Percentiles rank a stretch among this genome's conserved stretches.
Evolutionary conservation across 148 eudicot species (phyloP).

Genomic region (Vaccinium macrocarpon): DNA sequence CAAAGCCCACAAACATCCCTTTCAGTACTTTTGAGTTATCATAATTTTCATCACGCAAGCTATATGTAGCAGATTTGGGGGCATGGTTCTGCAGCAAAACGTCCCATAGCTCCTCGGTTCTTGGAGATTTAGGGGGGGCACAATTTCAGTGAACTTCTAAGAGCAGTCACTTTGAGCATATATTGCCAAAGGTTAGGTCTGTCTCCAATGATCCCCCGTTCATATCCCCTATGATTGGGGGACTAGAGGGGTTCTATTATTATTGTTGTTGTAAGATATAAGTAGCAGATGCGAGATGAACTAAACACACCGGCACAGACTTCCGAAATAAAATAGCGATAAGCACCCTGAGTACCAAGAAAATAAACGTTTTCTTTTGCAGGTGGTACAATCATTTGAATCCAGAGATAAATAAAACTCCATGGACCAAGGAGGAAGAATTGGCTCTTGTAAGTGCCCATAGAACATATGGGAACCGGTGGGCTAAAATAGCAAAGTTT

Average conservation of each 20-base stretch:
- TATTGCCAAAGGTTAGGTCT: too few species aligned
- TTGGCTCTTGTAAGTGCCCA: slow-evolving; percentile 47
- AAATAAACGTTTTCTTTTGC: neutral
- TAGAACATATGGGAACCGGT: slow-evolving; percentile 57
- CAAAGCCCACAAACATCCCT: neutral
- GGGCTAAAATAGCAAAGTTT: slow-evolving; percentile 72
- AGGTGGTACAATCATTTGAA: slow-evolving; percentile 84
- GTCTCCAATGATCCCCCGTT: too few species aligned
- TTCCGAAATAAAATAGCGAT: neutral
- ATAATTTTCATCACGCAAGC: neutral
- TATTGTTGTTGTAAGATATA: neutral
- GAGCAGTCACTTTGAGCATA: too few species aligned
- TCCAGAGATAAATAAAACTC: slow-evolving; percentile 67
- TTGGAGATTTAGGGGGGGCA: too few species aligned
- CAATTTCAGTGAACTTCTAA: too few species aligned
- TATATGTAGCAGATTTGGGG: too few species aligned
- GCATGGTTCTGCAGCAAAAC: too few species aligned
- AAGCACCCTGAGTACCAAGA: neutral
- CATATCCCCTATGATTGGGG: too few species aligned
- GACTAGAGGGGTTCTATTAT: too few species aligned
- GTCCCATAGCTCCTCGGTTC: too few species aligned
- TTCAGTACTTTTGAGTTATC: neutral
- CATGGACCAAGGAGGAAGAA: slow-evolving; percentile 74
- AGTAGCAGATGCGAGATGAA: neutral
- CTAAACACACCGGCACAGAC: neutral